phyloP scores from a whole-genome alignment of 768 basidiomycete species.

The Scleroderma citrinum region DNA sequence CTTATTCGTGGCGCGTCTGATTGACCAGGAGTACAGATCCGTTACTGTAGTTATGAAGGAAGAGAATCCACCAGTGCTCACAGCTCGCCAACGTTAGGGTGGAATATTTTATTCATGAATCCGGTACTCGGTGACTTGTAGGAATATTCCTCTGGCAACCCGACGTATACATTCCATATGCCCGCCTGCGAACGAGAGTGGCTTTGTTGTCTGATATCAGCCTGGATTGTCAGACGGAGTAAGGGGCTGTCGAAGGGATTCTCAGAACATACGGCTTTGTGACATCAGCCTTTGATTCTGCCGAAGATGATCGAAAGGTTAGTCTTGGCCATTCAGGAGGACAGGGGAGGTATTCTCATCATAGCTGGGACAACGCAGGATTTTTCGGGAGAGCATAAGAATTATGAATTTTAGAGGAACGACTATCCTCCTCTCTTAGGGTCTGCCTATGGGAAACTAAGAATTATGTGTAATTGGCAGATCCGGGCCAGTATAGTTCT shows the following conservation, averaged over 20 bases:
- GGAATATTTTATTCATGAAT: slow-evolving; percentile 99
- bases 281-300: slow-evolving; percentile 98
- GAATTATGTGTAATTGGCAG: too few species aligned
- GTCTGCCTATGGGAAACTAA: too few species aligned
- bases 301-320: slow-evolving; percentile 48
- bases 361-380: slow-evolving; percentile 33
- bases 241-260: background rate
- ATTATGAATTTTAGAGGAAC: too few species aligned
- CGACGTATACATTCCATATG: slow-evolving; percentile 99
- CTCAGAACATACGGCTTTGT: slow-evolving; percentile 87
- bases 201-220: slow-evolving; percentile 99
- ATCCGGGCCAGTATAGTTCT: too few species aligned
- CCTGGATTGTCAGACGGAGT: slow-evolving; percentile 38
- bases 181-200: slow-evolving; percentile 88
- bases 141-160: slow-evolving; percentile 96
- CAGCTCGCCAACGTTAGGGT: slow-evolving; percentile 98
- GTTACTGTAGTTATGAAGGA: slow-evolving; percentile 48
- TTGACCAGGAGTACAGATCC: slow-evolving; percentile 98
- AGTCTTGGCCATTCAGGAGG: slow-evolving; percentile 14
- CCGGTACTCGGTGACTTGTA: slow-evolving; percentile 99
- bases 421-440: too few species aligned
- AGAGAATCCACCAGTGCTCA: slow-evolving; percentile 38
- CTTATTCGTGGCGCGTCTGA: slow-evolving; percentile 62
- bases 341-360: slow-evolving; percentile 51
- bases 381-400: too few species aligned